phyloP scores from a whole-genome alignment of 208 protist species.

The Tritrichomonas foetus region DNA sequence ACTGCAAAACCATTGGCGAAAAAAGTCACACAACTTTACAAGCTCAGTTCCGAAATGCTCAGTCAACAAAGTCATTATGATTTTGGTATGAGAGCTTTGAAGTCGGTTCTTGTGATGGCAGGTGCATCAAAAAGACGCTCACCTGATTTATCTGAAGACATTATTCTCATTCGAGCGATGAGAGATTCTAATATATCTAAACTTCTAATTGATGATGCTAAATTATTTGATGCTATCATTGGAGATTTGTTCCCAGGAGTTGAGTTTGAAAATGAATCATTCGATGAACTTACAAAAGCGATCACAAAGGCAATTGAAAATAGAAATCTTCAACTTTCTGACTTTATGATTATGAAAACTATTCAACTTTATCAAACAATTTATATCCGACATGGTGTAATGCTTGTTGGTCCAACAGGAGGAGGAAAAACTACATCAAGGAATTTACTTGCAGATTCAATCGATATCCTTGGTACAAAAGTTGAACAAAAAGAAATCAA shows the following conservation, averaged over 20 bases:
- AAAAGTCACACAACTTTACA: constrained; percentile 86
- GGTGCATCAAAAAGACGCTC: constrained; percentile 80
- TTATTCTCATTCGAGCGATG: constrained; percentile 84
- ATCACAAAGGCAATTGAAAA: constrained; percentile 45
- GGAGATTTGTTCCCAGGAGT: constrained; percentile 92
- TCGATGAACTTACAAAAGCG: constrained; percentile 73
- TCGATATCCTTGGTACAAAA: constrained; percentile 48
- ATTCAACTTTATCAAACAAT: constrained; percentile 96
- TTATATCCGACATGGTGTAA: constrained; percentile 89
- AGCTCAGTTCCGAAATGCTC: constrained; percentile 88
- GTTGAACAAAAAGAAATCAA: constrained; percentile 80
- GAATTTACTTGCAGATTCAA: constrained; percentile 47
- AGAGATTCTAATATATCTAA: constrained; percentile 92
- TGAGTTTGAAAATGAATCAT: constrained; percentile 71
- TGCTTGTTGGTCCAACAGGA: constrained; percentile 91
- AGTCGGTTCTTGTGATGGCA: constrained; percentile 90
- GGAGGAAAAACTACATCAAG: constrained; percentile 73
- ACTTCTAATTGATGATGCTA: constrained; percentile 74
- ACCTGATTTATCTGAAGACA: constrained; percentile 77
- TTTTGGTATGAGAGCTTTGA: constrained; percentile 95
- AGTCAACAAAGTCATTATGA: constrained; percentile 87
- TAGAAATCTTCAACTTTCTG: constrained; percentile 63
- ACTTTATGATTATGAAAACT: constrained; percentile 77
- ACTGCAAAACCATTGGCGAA: constrained; percentile 63
- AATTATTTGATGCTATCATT: constrained; percentile 87